Base-by-base conservation (phyloP, 768 basidiomycete genomes). In the Hygrophorus pudorinus region DNA sequence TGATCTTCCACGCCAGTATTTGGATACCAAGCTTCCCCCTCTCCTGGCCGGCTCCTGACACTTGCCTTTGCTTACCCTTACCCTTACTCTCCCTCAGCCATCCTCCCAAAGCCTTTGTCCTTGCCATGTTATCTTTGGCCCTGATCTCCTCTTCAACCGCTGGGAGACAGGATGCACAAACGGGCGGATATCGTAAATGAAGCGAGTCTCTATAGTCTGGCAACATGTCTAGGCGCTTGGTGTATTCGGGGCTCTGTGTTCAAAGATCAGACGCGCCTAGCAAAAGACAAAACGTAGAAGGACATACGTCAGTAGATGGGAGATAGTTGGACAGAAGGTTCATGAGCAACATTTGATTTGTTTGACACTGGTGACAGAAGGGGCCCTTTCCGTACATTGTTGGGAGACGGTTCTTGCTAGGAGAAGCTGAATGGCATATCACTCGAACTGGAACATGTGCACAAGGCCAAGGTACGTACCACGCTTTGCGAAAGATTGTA, bases 241-340 rank as follows among this genome's bases (percentile, higher is more conserved):
- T 64, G 56, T 89, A 87, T 45, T 84, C 78, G 2, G 85, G 82
- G 53, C 79, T 78, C 88, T 92, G 53, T 20, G 18, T 35, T 16
- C 24, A 31, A 37, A 38, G 41, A 44, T 38, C 30, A n/a, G 41
- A n/a, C 42, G 27, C 11, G 5, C 12, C 14, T 9, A 31, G 13
- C 10, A 43, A 16, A 16, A 41, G 45, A 16, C 13, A n/a, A 10
- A 30, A 16, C 5, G 9, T 14, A 13, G 45, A 36, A 33, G n/a
- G 34, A 68, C 81, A 52, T 56, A 90, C 90, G 47, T 75, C 73
- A n/a, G 79, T 74, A 18, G 77, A 65, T 8, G 91, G 91, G 1
- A 94, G 73, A 60, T 93, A 97, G 54, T 85, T 91, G 12, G 91
- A 85, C 27, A 97, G 65, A 44, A 97, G 75, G 60, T 91, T 88